phyloP scores from a whole-genome alignment of 495 filamentous ascomycete species.

The Annulohypoxylon stygium region DNA sequence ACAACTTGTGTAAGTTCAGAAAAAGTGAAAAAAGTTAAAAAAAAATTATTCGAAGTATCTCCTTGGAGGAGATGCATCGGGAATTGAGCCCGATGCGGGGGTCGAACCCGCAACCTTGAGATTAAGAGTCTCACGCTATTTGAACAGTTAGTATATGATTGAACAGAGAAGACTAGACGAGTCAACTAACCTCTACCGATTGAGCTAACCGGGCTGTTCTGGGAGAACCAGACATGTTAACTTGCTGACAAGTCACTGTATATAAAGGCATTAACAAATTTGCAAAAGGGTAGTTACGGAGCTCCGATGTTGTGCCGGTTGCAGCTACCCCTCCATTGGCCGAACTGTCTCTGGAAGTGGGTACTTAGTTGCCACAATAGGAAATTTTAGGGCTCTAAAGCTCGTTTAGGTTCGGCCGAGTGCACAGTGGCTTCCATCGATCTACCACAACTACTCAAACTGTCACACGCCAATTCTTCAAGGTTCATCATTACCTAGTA shows the following conservation, averaged over 20 bases:
- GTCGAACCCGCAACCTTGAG: constrained; percentile 72
- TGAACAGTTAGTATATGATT: background rate
- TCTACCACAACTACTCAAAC: background rate
- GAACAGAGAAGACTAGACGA: background rate
- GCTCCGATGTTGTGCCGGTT: constrained; percentile 18
- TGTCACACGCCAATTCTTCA: no score
- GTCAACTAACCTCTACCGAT: constrained; percentile 71
- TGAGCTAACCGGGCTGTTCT: constrained; percentile 74
- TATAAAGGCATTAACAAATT: background rate
- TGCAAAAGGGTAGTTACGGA: background rate
- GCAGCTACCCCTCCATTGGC: background rate
- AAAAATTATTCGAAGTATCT: constrained; percentile 24
- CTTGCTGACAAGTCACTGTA: background rate
- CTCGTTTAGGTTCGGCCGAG: background rate
- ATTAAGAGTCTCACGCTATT: constrained; percentile 82
- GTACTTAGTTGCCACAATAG: background rate
- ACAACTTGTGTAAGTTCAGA: background rate
- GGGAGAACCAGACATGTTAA: constrained; percentile 36
- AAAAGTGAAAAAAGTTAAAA: background rate
- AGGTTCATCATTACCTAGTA: no score
- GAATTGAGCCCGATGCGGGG: constrained; percentile 57
- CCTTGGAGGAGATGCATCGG: constrained; percentile 45
- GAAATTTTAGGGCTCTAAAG: background rate
- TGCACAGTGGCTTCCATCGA: background rate
- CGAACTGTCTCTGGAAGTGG: background rate